These are phyloP conservation scores for Xylaria palmicola DNA, from an alignment of 495 filamentous ascomycete species.

Conservation along the genomic window DNA sequence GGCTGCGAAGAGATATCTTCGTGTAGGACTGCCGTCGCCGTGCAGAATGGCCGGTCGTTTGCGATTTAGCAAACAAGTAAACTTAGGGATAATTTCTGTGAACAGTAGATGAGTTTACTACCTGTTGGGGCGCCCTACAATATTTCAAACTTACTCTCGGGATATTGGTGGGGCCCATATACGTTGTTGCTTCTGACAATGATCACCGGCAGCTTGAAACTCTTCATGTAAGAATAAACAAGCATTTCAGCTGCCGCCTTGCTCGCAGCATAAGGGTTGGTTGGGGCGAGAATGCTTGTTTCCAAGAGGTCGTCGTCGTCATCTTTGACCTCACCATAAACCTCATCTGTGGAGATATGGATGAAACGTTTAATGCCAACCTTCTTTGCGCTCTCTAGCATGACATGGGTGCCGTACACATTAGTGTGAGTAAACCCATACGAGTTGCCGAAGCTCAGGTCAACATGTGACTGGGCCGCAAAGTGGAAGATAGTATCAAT, in stretches of 20 bases:
- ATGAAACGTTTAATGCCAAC: conserved; percentile 64
- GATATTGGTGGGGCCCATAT: conserved; percentile 76
- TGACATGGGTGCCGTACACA: conserved; percentile 69
- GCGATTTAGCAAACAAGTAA: conserved; percentile 61
- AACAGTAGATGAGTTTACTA: conserved; percentile 1
- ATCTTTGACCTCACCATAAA: conserved; percentile 69
- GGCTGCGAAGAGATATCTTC: conserved; percentile 67
- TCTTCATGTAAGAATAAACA: conserved; percentile 71
- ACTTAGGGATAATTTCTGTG: conserved; percentile 74
- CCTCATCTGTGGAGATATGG: conserved; percentile 75
- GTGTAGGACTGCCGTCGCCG: conserved; percentile 64
- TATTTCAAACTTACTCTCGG: conserved; percentile 59
- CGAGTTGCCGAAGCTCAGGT: conserved; percentile 69
- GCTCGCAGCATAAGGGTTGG: conserved; percentile 74
- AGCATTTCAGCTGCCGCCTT: conserved; percentile 82
- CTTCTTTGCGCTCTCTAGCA: conserved; percentile 66
- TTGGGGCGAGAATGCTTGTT: conserved; percentile 61
- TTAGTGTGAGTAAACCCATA: conserved; percentile 70
- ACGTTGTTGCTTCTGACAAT: conserved; percentile 77
- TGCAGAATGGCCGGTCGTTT: conserved; percentile 61
- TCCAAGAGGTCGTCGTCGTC: conserved; percentile 62
- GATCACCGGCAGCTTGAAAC: conserved; percentile 67
- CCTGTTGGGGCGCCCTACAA: background rate
- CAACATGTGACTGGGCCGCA: conserved; percentile 73
- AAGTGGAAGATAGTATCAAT: conserved; percentile 79